Conservation (phyloP, 164 flowering plant species). For the Malania oleifera region DNA sequence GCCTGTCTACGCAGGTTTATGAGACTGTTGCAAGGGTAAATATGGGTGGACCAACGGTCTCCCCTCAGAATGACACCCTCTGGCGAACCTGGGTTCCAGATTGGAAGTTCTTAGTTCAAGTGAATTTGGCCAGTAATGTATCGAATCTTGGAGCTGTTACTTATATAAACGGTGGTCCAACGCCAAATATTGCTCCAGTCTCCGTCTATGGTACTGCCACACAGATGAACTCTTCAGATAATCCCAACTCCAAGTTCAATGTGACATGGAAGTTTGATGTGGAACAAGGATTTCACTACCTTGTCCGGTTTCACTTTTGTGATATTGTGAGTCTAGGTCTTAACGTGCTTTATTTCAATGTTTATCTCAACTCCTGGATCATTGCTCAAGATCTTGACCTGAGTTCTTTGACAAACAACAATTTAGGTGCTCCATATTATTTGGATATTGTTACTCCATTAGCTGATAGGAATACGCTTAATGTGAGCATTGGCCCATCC, state of each 20-base stretch:
- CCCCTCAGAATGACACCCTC: conserved; percentile 57
- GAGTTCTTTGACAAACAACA: conserved; percentile 6
- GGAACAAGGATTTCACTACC: conserved; percentile 54
- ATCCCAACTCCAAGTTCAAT: conserved; percentile 50
- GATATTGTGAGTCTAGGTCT: conserved; percentile 52
- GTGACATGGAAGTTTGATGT: conserved; percentile 70
- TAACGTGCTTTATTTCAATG: conserved; percentile 51
- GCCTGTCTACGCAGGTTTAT: conserved; percentile 37
- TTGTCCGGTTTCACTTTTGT: conserved; percentile 72
- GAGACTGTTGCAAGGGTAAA: conserved; percentile 69
- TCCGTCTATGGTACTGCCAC: conserved; percentile 59
- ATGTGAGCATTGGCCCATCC: conserved; percentile 52
- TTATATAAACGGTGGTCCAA: conserved; percentile 35
- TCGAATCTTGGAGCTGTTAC: conserved; percentile 40
- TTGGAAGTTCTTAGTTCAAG: conserved; percentile 25
- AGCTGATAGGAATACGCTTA: conserved; percentile 19
- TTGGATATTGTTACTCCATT: conserved; percentile 38
- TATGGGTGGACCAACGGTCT: conserved; percentile 70
- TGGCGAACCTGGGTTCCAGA: conserved; percentile 79
- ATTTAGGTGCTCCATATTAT: conserved; percentile 48
- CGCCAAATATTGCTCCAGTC: conserved; percentile 54
- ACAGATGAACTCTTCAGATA: conserved; percentile 36
- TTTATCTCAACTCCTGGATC: conserved; percentile 35
- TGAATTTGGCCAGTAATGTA: conserved; percentile 28
- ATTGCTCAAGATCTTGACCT: conserved; percentile 42